Base-by-base conservation (phyloP, 768 basidiomycete genomes). In the Termitomyces sp. region DNA sequence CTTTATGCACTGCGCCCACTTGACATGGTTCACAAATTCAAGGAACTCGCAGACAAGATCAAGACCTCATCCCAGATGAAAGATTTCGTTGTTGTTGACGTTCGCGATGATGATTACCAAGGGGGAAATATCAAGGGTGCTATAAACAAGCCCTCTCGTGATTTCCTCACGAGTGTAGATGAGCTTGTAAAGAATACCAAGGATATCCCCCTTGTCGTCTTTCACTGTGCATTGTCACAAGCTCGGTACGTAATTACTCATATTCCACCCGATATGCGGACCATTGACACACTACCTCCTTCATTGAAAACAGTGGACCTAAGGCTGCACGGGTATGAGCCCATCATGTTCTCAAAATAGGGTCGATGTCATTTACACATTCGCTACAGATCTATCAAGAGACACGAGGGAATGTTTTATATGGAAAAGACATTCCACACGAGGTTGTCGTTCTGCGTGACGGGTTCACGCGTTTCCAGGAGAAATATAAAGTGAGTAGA, bases 221-320 rank as follows among this genome's bases (percentile, higher is more conserved):
- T 94, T 68, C 92, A 93, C 67, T 93, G 92, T 67, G 79, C 81
- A 2, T 73, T 88, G 53, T 91, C 89, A 8, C 91, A 93, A 73
- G 77, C 82, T 38, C 80, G 92, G 91, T 91, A 64, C 47, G 87
- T 75, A 28, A 30, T 53, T 9, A 38, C 38, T 55, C 18, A 23
- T 32, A 41, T 43, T 50, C 26, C 14, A 5, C 36, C 41, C 36
- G 50, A 35, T 30, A 40, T 36, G 20, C 4, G 38, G 50, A 32
- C 30, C 26, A 18, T 30, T 14, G 8, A 12, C 9, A 1, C 52
- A 16, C 51, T 16, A 40, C 5, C 28, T 41, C 18, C 28, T 28
- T 38, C 2, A 40, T 28, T 16, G 38, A 12, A n/a, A 36, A 55
- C 60, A 91, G 91, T 47, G 91, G 91, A 18, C 92, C 91, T 0